Evolutionary conservation across 306 rosid species (phyloP).

Genomic region (Rubus idaeus): DNA sequence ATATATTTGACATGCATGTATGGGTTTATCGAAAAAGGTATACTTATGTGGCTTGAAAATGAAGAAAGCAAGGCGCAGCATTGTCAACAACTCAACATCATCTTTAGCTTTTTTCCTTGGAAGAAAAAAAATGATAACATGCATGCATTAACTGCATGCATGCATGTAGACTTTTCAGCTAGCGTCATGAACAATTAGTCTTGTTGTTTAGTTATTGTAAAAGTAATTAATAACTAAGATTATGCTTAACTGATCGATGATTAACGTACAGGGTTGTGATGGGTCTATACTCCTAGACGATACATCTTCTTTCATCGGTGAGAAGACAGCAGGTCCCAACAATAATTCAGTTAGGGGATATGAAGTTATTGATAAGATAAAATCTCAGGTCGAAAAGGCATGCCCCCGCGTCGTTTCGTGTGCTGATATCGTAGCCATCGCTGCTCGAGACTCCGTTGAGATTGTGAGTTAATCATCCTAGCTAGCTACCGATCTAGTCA

Average conservation of each 20-base stretch:
- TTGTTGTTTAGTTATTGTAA: not conserved
- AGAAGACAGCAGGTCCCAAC: conserved; percentile 70
- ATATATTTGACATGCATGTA: not conserved
- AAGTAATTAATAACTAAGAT: not conserved
- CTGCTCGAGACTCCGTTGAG: conserved; percentile 75
- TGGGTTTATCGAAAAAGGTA: not conserved
- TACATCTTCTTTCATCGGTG: conserved; percentile 52
- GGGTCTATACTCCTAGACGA: conserved; percentile 76
- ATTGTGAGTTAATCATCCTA: conserved; percentile 42
- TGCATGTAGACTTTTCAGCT: conserved; percentile 2
- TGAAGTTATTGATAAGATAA: conserved; percentile 56
- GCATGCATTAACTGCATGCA: too few species aligned
- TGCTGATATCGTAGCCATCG: conserved; percentile 76
- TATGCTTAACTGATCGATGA: not conserved
- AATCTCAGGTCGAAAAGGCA: conserved; percentile 43
- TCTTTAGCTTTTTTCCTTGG: not conserved
- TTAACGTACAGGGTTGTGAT: conserved; percentile 70
- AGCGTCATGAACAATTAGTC: not conserved
- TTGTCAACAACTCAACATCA: conserved; percentile 8
- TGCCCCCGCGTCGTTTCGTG: conserved; percentile 78
- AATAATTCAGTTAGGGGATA: conserved; percentile 56
- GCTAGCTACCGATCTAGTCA: too few species aligned
- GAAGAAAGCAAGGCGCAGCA: not conserved
- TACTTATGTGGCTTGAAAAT: not conserved
- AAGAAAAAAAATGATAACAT: not conserved